Evolutionary conservation across 768 basidiomycete species (phyloP).

Genomic region (Kwoniella sp.): DNA sequence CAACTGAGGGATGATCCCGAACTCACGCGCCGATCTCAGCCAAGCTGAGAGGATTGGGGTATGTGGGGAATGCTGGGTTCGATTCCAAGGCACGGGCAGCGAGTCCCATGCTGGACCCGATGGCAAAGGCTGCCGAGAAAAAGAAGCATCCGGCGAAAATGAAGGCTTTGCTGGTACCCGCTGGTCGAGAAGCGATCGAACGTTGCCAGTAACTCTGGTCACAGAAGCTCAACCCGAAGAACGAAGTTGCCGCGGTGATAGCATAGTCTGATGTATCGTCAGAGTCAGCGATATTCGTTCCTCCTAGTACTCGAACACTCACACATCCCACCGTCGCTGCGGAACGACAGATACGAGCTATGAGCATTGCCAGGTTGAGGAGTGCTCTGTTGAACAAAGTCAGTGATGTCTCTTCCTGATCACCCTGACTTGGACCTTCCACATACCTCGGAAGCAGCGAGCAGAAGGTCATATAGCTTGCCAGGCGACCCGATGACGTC

Average conservation of each 20-base stretch:
- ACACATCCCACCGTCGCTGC: slow-evolving; percentile 18
- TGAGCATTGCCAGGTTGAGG: slow-evolving; percentile 13
- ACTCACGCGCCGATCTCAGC: slow-evolving; percentile 14
- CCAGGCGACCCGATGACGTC: slow-evolving; percentile 19
- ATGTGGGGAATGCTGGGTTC: slow-evolving; percentile 13
- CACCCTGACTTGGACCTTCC: neutral
- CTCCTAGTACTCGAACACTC: neutral
- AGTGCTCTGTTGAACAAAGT: neutral
- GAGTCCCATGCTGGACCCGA: slow-evolving; percentile 18
- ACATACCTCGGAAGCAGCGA: slow-evolving; percentile 11
- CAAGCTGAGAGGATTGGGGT: slow-evolving; percentile 9
- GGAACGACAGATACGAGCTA: slow-evolving; percentile 12
- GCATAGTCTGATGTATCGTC: slow-evolving; percentile 4
- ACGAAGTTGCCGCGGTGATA: slow-evolving; percentile 13
- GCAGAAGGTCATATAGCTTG: slow-evolving; percentile 16
- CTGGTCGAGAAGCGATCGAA: slow-evolving; percentile 13
- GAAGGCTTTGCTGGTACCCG: slow-evolving; percentile 15
- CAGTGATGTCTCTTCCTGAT: neutral
- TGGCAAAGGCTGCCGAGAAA: slow-evolving; percentile 16
- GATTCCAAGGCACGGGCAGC: slow-evolving; percentile 13
- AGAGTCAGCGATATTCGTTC: neutral
- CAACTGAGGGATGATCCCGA: neutral
- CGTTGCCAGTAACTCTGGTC: slow-evolving; percentile 21
- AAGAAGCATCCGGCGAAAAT: slow-evolving; percentile 23
- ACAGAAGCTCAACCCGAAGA: slow-evolving; percentile 15